phyloP scores from a whole-genome alignment of 2,329 filamentous ascomycete genomes.

The Alternaria hordeiaustralica region DNA sequence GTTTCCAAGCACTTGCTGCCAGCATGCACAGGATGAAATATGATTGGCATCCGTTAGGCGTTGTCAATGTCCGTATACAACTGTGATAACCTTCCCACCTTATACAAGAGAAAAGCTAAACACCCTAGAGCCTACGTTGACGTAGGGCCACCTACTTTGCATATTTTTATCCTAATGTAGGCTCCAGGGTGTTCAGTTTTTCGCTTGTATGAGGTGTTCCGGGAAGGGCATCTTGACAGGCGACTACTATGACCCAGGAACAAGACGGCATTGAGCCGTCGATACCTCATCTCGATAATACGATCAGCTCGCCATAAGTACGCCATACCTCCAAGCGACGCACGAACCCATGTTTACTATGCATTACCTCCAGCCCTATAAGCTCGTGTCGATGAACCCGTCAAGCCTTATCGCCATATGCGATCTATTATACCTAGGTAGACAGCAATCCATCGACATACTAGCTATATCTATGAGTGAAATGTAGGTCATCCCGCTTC shows the following conservation, averaged over 20 bases:
- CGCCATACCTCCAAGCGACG: slow-evolving; percentile 2
- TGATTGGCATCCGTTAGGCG: not conserved
- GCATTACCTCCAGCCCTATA: not conserved
- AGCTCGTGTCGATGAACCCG: not conserved
- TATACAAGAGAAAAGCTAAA: no score
- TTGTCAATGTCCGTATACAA: not conserved
- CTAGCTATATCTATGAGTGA: not conserved
- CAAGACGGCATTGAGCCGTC: not conserved
- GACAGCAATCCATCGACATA: not conserved
- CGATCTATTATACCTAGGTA: not conserved
- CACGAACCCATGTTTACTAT: not conserved
- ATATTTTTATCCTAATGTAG: no score
- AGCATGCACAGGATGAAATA: not conserved
- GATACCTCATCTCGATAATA: not conserved
- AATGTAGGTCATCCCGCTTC: not conserved
- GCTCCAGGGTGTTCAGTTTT: no score
- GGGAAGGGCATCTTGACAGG: not conserved
- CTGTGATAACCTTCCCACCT: not conserved
- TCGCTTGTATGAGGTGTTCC: no score
- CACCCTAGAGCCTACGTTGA: no score
- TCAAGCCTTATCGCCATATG: not conserved
- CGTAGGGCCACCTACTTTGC: no score
- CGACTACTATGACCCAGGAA: not conserved
- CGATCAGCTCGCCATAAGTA: slow-evolving; percentile 5
- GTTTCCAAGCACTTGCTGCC: not conserved